These are phyloP conservation scores for Schizonepeta tenuifolia DNA, from an alignment of 257 asterid species.

Conservation along the genomic window DNA sequence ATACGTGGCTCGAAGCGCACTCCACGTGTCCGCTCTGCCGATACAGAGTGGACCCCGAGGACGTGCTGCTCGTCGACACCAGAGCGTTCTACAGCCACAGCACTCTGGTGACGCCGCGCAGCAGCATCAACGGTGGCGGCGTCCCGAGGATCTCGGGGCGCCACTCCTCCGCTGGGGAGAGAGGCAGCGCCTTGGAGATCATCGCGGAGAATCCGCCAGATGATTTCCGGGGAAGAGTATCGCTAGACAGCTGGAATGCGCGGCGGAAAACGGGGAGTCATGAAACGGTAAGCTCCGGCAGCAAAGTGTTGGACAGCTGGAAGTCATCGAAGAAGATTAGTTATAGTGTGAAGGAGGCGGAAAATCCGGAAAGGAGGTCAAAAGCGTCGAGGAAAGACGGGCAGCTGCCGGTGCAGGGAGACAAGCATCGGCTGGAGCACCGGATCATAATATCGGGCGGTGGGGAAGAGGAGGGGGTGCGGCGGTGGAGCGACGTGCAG, in stretches of 20 bases:
- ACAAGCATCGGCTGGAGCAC: slow-evolving; percentile 64
- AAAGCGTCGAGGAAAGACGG: slow-evolving; percentile 54
- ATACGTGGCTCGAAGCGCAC: slow-evolving; percentile 89
- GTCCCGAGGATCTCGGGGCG: slow-evolving; percentile 52
- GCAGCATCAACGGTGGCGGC: slow-evolving; percentile 5
- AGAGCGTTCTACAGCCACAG: slow-evolving; percentile 20
- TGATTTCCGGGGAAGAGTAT: slow-evolving; percentile 43
- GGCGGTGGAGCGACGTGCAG: slow-evolving; percentile 83
- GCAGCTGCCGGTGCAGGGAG: slow-evolving; percentile 41
- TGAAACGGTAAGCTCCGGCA: background rate
- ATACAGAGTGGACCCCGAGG: slow-evolving; percentile 82
- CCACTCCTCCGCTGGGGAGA: slow-evolving; percentile 73
- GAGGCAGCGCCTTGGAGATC: slow-evolving; percentile 44
- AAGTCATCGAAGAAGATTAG: slow-evolving; percentile 25
- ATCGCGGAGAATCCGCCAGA: slow-evolving; percentile 47
- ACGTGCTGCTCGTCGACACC: slow-evolving; percentile 55
- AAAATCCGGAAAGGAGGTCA: slow-evolving; percentile 29
- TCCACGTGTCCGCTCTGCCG: slow-evolving; percentile 95
- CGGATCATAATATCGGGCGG: slow-evolving; percentile 65
- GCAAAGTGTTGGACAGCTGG: slow-evolving; percentile 55
- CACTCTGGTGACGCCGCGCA: slow-evolving; percentile 32
- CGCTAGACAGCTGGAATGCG: slow-evolving; percentile 65
- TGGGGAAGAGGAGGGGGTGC: slow-evolving; percentile 34
- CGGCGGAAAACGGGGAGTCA: slow-evolving; percentile 24
- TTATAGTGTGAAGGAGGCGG: slow-evolving; percentile 24